Conservation (phyloP, 2,329 filamentous ascomycete species). For the Tolypocladium guangdongense region DNA sequence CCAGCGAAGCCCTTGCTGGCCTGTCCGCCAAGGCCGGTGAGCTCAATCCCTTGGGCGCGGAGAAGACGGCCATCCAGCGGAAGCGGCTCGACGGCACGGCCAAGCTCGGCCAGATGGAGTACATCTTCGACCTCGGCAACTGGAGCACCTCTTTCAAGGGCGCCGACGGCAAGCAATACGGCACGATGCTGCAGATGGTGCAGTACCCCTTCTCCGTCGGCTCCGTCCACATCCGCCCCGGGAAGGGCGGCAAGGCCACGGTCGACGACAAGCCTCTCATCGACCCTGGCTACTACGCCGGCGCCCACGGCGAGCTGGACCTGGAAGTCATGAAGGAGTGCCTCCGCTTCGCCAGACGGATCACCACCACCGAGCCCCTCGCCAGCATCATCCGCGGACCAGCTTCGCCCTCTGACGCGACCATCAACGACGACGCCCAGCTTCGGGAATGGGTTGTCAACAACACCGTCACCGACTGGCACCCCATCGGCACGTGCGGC, state of each 20-base stretch:
- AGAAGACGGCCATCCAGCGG: constrained; percentile 17
- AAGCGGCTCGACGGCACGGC: constrained; percentile 20
- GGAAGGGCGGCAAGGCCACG: constrained; percentile 2
- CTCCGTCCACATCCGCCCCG: constrained; percentile 30
- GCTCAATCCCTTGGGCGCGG: constrained; percentile 8
- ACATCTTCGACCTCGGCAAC: constrained; percentile 36
- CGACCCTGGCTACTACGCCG: constrained; percentile 30
- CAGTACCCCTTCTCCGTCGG: constrained; percentile 41
- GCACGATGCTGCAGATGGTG: constrained; percentile 36
- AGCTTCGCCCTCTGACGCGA: constrained; percentile 12
- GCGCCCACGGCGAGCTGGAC: constrained; percentile 28
- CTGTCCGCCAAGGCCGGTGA: constrained; percentile 10
- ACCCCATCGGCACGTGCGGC: constrained; percentile 27
- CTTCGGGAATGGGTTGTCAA: constrained; percentile 15
- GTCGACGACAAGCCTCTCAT: constrained; percentile 23
- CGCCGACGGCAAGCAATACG: constrained; percentile 30
- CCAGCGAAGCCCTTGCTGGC: constrained; percentile 10
- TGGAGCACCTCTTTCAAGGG: constrained; percentile 28
- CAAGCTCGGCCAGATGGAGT: constrained; percentile 34
- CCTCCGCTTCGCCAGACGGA: constrained; percentile 26
- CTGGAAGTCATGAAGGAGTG: constrained; percentile 30
- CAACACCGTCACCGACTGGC: constrained; percentile 22
- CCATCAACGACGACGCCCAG: constrained; percentile 5
- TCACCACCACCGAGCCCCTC: constrained; percentile 25
- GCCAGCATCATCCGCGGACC: constrained; percentile 22